A percentile compares a stretch with the other conserved stretches of the same genome.
These are phyloP conservation scores for Beauveria australis DNA, from an alignment of 2,329 filamentous ascomycete species.

Conservation along the genomic window DNA sequence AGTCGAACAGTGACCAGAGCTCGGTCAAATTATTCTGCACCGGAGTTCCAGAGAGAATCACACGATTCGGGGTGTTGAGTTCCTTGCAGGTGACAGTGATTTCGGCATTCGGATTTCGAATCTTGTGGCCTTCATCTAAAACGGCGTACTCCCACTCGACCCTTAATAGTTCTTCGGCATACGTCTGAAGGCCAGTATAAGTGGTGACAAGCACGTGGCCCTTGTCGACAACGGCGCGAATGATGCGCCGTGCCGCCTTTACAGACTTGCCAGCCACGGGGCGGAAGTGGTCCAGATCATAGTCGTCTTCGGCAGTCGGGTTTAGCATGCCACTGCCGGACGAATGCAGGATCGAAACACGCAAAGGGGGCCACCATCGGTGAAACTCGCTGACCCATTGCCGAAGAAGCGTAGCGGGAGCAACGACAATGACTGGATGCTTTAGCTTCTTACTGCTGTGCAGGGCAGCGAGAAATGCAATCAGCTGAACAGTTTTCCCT, in stretches of 20 bases:
- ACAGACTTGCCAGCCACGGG: slow-evolving; percentile 25
- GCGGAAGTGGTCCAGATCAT: slow-evolving; percentile 37
- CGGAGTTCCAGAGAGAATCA: slow-evolving; percentile 92
- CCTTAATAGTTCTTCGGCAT: slow-evolving; percentile 71
- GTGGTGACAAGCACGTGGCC: slow-evolving; percentile 94
- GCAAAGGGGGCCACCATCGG: slow-evolving; percentile 97
- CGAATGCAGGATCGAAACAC: slow-evolving; percentile 89
- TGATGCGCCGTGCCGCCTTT: slow-evolving; percentile 67
- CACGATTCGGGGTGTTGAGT: slow-evolving; percentile 76
- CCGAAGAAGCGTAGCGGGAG: slow-evolving; percentile 86
- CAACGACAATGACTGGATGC: slow-evolving; percentile 84
- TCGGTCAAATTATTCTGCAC: slow-evolving; percentile 97
- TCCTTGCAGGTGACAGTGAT: slow-evolving; percentile 96
- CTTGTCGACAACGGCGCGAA: slow-evolving; percentile 71
- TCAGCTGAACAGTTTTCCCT: slow-evolving; percentile 75
- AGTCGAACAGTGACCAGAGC: slow-evolving; percentile 95
- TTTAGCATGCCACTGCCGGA: slow-evolving; percentile 97
- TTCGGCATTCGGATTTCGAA: slow-evolving; percentile 89
- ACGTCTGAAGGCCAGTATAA: slow-evolving; percentile 91
- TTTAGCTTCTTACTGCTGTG: slow-evolving; percentile 83
- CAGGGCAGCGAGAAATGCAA: slow-evolving; percentile 77
- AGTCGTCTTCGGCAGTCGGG: slow-evolving; percentile 51
- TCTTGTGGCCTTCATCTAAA: slow-evolving; percentile 95
- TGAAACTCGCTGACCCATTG: slow-evolving; percentile 99
- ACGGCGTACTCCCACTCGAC: slow-evolving; percentile 91